A percentile compares a stretch with the other conserved stretches of the same genome.
Conservation (phyloP, 805 yeast species). For the Jamesozyma piceae region DNA sequence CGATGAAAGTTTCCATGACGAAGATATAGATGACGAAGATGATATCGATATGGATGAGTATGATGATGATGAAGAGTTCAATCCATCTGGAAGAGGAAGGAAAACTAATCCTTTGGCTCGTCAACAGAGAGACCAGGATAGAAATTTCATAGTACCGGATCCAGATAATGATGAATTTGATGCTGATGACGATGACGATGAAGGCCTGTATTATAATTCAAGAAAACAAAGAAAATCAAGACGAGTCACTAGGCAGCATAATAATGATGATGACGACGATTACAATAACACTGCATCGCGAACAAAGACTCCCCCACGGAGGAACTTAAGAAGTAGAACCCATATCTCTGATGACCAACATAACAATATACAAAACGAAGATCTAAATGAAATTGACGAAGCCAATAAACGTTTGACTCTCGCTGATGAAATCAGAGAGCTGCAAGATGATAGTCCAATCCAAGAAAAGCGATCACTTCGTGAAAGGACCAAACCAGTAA, state of each 20-base stretch:
- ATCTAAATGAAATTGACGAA: slow-evolving; percentile 18
- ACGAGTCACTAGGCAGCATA: slow-evolving; percentile 18
- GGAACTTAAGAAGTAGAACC: slow-evolving; percentile 21
- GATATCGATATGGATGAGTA: slow-evolving; percentile 35
- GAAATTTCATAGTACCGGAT: slow-evolving; percentile 24
- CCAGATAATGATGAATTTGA: slow-evolving; percentile 26
- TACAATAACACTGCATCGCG: too few species aligned
- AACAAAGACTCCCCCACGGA: slow-evolving; percentile 11
- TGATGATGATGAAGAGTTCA: slow-evolving; percentile 19
- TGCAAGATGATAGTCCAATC: slow-evolving; percentile 52
- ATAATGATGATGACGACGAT: too few species aligned
- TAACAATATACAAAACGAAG: slow-evolving; percentile 7
- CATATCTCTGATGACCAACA: slow-evolving; percentile 7
- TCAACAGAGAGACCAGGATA: slow-evolving; percentile 16
- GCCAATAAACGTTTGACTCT: slow-evolving; percentile 31
- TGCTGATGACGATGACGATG: slow-evolving; percentile 2
- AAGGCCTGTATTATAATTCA: neutral
- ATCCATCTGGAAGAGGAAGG: slow-evolving; percentile 7
- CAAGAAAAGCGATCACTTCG: slow-evolving; percentile 46
- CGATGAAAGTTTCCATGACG: slow-evolving; percentile 30
- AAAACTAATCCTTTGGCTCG: slow-evolving; percentile 1
- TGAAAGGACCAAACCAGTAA: slow-evolving; percentile 62
- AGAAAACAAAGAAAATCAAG: slow-evolving; percentile 4
- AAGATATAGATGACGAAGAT: slow-evolving; percentile 24
- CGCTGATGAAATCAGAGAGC: slow-evolving; percentile 56